Evolutionary conservation across 352 stramenopile genomes (phyloP).

Genomic region (Pythium insidiosum): DNA sequence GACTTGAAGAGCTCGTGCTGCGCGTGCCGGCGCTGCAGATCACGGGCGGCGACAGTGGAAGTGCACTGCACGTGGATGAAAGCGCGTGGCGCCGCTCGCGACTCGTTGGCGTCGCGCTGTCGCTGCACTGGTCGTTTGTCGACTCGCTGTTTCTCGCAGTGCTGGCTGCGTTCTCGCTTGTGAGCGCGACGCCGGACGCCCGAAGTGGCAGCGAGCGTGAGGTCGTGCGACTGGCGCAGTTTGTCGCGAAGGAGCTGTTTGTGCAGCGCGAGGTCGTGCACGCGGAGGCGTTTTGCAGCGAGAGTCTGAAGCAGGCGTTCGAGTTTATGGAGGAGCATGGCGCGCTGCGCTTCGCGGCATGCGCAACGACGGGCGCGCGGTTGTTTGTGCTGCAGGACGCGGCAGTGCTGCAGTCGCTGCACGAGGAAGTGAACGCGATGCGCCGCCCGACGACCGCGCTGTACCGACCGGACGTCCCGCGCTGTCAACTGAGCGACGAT

Average conservation of each 20-base stretch:
- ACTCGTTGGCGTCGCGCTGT: conserved; percentile 49
- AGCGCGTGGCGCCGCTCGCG: conserved; percentile 24
- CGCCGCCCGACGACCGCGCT: too few relatives aligned
- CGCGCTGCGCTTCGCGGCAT: conserved; percentile 25
- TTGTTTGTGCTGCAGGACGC: too few relatives aligned
- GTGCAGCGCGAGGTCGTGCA: conserved; percentile 28
- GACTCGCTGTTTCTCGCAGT: conserved; percentile 63
- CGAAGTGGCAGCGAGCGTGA: conserved; percentile 20
- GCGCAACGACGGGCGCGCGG: conserved; percentile 17
- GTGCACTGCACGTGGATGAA: conserved; percentile 21
- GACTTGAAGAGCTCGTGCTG: conserved; percentile 19
- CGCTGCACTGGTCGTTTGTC: conserved; percentile 69
- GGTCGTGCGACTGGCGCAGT: conserved; percentile 43
- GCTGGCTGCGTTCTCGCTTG: conserved; percentile 38
- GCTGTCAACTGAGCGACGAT: too few relatives aligned
- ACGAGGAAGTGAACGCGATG: too few relatives aligned
- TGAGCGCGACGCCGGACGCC: not conserved
- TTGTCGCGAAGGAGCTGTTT: conserved; percentile 46
- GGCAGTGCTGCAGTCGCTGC: too few relatives aligned
- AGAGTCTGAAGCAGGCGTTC: conserved; percentile 68
- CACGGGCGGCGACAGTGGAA: conserved; percentile 6
- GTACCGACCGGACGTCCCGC: too few relatives aligned
- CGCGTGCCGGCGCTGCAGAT: conserved; percentile 8
- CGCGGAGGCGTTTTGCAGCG: conserved; percentile 64
- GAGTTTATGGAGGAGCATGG: conserved; percentile 49